Conservation (phyloP, 2,329 filamentous ascomycete species). For the Curvularia spicifera region DNA sequence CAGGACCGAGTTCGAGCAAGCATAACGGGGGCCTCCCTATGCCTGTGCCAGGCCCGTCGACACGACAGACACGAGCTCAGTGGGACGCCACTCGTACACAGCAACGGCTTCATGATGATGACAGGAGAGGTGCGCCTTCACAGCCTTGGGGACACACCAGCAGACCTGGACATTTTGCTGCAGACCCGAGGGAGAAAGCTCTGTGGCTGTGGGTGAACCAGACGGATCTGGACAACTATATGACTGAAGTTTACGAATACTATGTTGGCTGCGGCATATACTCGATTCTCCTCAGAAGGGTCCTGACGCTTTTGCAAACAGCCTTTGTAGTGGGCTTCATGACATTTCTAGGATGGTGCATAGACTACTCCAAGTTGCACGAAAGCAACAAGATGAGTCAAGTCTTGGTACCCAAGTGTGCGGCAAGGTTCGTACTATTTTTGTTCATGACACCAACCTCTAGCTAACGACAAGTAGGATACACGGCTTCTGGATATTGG, state of each 20-base stretch:
- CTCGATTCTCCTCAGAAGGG: slow-evolving; percentile 77
- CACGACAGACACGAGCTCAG: slow-evolving; percentile 53
- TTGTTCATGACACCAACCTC: neutral
- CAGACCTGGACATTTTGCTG: slow-evolving; percentile 36
- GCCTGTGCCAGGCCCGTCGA: slow-evolving; percentile 54
- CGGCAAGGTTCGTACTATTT: slow-evolving; percentile 50
- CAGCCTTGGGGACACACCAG: slow-evolving; percentile 33
- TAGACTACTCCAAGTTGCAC: slow-evolving; percentile 78
- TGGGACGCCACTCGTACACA: slow-evolving; percentile 59
- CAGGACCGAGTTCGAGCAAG: slow-evolving; percentile 32
- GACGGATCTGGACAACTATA: slow-evolving; percentile 85
- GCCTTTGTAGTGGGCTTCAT: slow-evolving; percentile 82
- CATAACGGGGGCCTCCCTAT: slow-evolving; percentile 45
- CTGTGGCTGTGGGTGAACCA: slow-evolving; percentile 95
- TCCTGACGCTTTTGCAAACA: slow-evolving; percentile 78
- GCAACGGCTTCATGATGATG: slow-evolving; percentile 52
- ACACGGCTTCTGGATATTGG: slow-evolving; percentile 76
- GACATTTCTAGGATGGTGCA: slow-evolving; percentile 83
- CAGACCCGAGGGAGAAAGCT: slow-evolving; percentile 74
- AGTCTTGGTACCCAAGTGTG: slow-evolving; percentile 76
- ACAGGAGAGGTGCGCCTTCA: slow-evolving; percentile 20
- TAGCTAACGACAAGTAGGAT: slow-evolving; percentile 58
- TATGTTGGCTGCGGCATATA: slow-evolving; percentile 82
- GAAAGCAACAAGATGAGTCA: slow-evolving; percentile 67
- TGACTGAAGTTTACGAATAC: slow-evolving; percentile 85